Conservation (phyloP, 2,329 filamentous ascomycete genomes). For the Fusarium tjaetaba region DNA sequence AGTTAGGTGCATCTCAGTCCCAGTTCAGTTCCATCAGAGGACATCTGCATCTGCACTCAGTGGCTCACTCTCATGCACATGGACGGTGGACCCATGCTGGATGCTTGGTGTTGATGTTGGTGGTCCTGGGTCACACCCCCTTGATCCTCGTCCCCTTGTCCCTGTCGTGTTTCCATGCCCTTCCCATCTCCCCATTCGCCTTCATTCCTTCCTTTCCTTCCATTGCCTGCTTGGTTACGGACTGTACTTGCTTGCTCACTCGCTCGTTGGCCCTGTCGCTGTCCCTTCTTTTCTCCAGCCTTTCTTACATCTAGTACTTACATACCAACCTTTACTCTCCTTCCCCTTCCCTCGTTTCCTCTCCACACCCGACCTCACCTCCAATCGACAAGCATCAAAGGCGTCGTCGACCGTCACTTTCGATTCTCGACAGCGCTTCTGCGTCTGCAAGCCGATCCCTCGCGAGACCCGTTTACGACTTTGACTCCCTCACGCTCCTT, state of each 20-base stretch:
- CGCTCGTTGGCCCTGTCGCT: constrained; percentile 42
- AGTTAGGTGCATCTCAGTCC: constrained; percentile 32
- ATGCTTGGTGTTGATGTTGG: not conserved
- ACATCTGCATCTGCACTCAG: not conserved
- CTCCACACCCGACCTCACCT: constrained; percentile 45
- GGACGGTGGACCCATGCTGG: constrained; percentile 10
- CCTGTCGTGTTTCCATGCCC: constrained; percentile 49
- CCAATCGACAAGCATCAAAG: constrained; percentile 46
- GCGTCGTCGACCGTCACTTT: constrained; percentile 47
- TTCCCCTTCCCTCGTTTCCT: constrained; percentile 38
- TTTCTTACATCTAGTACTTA: constrained; percentile 39
- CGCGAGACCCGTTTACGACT: constrained; percentile 37
- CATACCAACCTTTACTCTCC: constrained; percentile 35
- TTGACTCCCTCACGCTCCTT: constrained; percentile 17
- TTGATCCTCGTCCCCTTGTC: constrained; percentile 40
- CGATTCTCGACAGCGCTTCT: constrained; percentile 47
- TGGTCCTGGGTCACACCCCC: constrained; percentile 29
- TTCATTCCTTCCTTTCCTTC: constrained; percentile 45
- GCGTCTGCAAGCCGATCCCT: constrained; percentile 39
- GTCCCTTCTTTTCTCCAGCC: constrained; percentile 45
- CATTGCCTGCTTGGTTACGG: constrained; percentile 10
- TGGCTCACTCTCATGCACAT: constrained; percentile 5
- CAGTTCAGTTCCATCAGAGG: constrained; percentile 14
- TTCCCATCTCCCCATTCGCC: constrained; percentile 45
- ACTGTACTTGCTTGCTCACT: not conserved